phyloP scores from a whole-genome alignment of 768 basidiomycete species.

The Boletus vinaceobasis region DNA sequence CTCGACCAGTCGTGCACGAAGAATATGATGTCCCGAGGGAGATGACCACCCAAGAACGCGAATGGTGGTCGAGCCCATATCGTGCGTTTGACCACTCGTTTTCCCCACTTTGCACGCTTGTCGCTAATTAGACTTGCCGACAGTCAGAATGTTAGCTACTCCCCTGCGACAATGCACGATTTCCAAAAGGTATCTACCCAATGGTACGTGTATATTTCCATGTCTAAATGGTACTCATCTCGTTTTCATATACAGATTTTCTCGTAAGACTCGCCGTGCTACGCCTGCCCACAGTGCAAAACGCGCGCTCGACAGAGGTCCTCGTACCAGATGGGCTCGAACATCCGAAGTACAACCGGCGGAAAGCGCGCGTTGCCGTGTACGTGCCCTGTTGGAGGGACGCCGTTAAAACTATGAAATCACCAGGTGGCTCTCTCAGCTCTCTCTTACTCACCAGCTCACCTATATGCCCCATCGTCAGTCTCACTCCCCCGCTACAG shows the following conservation, averaged over 20 bases:
- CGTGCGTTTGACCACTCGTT: slow-evolving; percentile 38
- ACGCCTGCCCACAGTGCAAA: slow-evolving; percentile 35
- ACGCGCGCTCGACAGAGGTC: slow-evolving; percentile 26
- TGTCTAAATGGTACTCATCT: neutral
- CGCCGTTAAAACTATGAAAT: slow-evolving; percentile 38
- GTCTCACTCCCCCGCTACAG: slow-evolving; percentile 26
- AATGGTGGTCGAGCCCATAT: slow-evolving; percentile 76
- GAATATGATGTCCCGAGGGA: slow-evolving; percentile 42
- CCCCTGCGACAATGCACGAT: slow-evolving; percentile 57
- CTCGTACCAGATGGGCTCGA: slow-evolving; percentile 62
- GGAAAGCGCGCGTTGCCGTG: slow-evolving; percentile 41
- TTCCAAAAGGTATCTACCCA: slow-evolving; percentile 52
- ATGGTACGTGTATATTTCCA: slow-evolving; percentile 38
- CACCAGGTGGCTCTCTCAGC: slow-evolving; percentile 32
- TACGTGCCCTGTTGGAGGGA: slow-evolving; percentile 64
- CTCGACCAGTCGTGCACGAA: slow-evolving; percentile 19
- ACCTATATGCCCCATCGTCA: slow-evolving; percentile 1
- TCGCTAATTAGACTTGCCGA: neutral
- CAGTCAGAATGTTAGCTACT: slow-evolving; percentile 71
- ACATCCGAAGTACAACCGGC: slow-evolving; percentile 56
- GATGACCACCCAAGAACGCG: slow-evolving; percentile 62
- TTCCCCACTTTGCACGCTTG: neutral
- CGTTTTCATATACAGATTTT: slow-evolving; percentile 46
- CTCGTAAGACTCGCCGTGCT: slow-evolving; percentile 57
- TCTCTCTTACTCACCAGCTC: neutral